phyloP scores from a whole-genome alignment of 1,139 yeast species.

The Diutina scorzettiae region DNA sequence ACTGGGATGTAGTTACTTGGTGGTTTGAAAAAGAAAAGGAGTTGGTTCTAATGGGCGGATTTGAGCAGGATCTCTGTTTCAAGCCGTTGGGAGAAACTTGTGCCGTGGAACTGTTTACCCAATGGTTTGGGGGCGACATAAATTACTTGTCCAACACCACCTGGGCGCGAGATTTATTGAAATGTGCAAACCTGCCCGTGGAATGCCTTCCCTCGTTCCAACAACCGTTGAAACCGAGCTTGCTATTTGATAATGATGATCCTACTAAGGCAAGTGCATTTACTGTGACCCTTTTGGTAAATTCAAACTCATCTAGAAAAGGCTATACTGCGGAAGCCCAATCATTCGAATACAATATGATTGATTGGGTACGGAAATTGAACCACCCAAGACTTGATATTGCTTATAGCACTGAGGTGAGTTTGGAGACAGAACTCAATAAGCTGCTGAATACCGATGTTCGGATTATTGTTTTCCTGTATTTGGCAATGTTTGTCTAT shows the following conservation, averaged over 20 bases:
- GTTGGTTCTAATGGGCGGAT: slow-evolving; percentile 15
- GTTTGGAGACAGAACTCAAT: slow-evolving; percentile 74
- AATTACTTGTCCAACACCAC: slow-evolving; percentile 31
- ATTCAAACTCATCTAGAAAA: slow-evolving; percentile 28
- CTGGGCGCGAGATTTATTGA: slow-evolving; percentile 44
- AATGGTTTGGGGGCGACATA: slow-evolving; percentile 66
- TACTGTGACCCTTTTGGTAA: slow-evolving; percentile 58
- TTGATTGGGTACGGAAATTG: slow-evolving; percentile 39
- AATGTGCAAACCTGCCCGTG: slow-evolving; percentile 74
- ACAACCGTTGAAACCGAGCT: slow-evolving; percentile 68
- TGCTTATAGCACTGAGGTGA: slow-evolving; percentile 71
- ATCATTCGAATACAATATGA: slow-evolving; percentile 57
- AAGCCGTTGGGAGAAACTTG: slow-evolving; percentile 72
- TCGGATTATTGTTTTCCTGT: slow-evolving; percentile 58
- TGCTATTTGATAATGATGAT: slow-evolving; percentile 45
- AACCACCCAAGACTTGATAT: slow-evolving; percentile 41
- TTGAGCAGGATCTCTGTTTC: slow-evolving; percentile 42
- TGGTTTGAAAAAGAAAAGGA: slow-evolving; percentile 71
- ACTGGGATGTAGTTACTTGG: slow-evolving; percentile 67
- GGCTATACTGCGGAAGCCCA: slow-evolving; percentile 31
- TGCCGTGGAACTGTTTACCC: slow-evolving; percentile 83
- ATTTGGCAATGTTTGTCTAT: slow-evolving; percentile 79
- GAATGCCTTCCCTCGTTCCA: slow-evolving; percentile 84
- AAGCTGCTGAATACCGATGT: slow-evolving; percentile 74
- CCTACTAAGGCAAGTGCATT: slow-evolving; percentile 57